Percentiles rank a stretch among this genome's conserved stretches.
Conservation (phyloP, 345 rosid species). For the Rhodomyrtus tomentosa region DNA sequence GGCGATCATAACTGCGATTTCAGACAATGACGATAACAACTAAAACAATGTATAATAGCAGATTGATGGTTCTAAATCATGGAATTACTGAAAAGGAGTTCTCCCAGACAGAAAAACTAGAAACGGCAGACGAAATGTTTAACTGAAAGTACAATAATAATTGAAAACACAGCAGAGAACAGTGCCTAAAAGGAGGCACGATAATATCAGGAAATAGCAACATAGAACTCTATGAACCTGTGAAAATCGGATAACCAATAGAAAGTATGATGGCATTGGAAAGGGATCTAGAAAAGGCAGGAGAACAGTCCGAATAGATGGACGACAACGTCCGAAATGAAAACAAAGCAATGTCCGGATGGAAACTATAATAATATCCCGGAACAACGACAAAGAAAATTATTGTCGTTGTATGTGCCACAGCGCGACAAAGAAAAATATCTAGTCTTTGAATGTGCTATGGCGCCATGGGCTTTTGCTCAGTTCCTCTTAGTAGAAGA, state of each 20-base stretch:
- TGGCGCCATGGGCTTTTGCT: neutral
- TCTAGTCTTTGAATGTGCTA: neutral
- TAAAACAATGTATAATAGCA: neutral
- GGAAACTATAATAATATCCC: neutral
- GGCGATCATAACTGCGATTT: neutral
- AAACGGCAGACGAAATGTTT: neutral
- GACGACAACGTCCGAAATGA: neutral
- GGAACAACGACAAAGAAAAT: neutral
- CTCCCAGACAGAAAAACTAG: neutral
- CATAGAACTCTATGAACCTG: neutral
- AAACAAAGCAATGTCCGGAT: neutral
- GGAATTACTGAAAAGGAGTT: neutral
- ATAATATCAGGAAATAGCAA: neutral
- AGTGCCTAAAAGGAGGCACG: neutral
- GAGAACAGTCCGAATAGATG: neutral
- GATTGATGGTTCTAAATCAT: neutral
- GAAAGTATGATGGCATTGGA: neutral
- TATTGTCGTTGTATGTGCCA: neutral
- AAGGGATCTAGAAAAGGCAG: neutral
- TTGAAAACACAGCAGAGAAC: neutral
- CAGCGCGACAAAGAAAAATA: neutral
- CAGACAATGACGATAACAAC: neutral
- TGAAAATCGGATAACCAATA: neutral
- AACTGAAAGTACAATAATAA: neutral
- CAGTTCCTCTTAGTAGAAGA: conserved; percentile 17